These are phyloP conservation scores for Cytospora paraplurivora DNA, from an alignment of 2,329 filamentous ascomycete species.

Conservation along the genomic window DNA sequence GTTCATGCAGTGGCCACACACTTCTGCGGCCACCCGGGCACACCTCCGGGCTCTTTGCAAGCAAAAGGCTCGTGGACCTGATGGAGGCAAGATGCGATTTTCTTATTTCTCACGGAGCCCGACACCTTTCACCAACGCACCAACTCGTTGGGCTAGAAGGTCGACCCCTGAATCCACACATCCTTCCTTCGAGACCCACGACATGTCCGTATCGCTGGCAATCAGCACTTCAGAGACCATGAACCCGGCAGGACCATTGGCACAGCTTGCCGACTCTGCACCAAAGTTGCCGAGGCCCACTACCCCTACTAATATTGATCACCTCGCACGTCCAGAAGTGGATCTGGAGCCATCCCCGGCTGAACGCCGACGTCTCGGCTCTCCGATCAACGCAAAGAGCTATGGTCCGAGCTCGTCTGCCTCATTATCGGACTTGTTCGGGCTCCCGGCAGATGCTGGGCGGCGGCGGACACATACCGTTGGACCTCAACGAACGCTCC, in stretches of 20 bases:
- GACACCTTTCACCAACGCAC: slow-evolving; percentile 56
- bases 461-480: slow-evolving; percentile 52
- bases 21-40: slow-evolving; percentile 61
- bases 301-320: slow-evolving; percentile 31
- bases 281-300: slow-evolving; percentile 32
- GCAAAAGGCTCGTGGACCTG: slow-evolving; percentile 49
- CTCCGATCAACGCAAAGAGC: slow-evolving; percentile 59
- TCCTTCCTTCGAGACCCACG: slow-evolving; percentile 59
- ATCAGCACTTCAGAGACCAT: slow-evolving; percentile 66
- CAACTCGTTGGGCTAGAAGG: slow-evolving; percentile 53
- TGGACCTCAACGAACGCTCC: slow-evolving; percentile 52
- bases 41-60: slow-evolving; percentile 66
- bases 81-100: slow-evolving; percentile 41
- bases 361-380: slow-evolving; percentile 49
- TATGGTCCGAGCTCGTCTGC: slow-evolving; percentile 64
- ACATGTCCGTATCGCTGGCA: slow-evolving; percentile 64
- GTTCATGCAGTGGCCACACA: slow-evolving; percentile 66
- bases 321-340: slow-evolving; percentile 15
- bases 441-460: slow-evolving; percentile 38
- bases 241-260: slow-evolving; percentile 63
- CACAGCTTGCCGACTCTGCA: slow-evolving; percentile 56
- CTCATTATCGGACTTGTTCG: slow-evolving; percentile 46
- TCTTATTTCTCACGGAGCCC: slow-evolving; percentile 55
- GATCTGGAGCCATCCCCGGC: slow-evolving; percentile 36
- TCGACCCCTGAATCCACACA: slow-evolving; percentile 49